These are phyloP conservation scores for Lentinula sp. DNA, from an alignment of 768 basidiomycete species.

Conservation along the genomic window DNA sequence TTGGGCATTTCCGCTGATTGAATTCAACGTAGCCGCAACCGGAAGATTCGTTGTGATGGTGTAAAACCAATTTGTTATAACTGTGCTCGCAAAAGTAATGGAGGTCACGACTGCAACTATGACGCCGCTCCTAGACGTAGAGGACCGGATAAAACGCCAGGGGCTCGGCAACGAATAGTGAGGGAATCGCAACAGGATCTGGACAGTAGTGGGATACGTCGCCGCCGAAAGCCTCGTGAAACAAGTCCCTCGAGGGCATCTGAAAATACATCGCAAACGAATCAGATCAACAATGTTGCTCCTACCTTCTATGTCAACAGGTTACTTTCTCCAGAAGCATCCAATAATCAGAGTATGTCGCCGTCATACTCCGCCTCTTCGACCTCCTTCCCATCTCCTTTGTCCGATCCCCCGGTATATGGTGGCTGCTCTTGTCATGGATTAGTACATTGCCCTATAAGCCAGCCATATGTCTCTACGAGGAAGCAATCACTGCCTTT, in stretches of 20 bases:
- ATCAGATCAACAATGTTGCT: not conserved
- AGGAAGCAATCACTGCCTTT: not conserved
- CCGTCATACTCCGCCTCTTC: not conserved
- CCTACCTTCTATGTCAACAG: not conserved
- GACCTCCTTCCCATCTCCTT: constrained; percentile 7
- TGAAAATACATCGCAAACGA: not conserved
- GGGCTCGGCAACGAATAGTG: constrained; percentile 63
- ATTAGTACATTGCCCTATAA: constrained; percentile 18
- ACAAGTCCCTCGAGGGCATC: too few relatives aligned
- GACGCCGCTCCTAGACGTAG: constrained; percentile 71
- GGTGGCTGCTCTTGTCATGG: constrained; percentile 23
- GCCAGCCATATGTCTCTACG: not conserved
- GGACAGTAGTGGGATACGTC: constrained; percentile 22
- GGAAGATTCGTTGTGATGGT: constrained; percentile 82
- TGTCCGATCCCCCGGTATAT: constrained; percentile 3
- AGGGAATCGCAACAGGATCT: constrained; percentile 33
- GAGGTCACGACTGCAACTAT: constrained; percentile 51
- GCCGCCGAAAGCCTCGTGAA: constrained; percentile 23
- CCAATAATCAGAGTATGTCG: constrained; percentile 12
- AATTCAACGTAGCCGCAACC: constrained; percentile 46
- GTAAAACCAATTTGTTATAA: constrained; percentile 74
- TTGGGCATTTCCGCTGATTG: not conserved
- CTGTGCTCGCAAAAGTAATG: constrained; percentile 48
- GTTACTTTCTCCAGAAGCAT: constrained; percentile 13
- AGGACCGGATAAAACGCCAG: constrained; percentile 76